phyloP scores from a whole-genome alignment of 2,329 filamentous ascomycete genomes.

The Whalleya microplaca region DNA sequence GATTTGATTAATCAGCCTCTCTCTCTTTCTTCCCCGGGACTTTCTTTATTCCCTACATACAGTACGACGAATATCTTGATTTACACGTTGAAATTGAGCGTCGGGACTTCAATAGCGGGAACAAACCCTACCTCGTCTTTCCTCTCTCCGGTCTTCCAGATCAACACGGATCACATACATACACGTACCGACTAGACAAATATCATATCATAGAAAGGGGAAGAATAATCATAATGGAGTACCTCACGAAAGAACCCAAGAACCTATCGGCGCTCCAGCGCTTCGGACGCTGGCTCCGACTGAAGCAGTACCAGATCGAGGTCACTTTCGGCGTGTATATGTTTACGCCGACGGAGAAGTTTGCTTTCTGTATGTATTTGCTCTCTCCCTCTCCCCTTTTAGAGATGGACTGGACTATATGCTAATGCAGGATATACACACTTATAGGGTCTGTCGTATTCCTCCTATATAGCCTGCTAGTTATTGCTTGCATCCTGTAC shows the following conservation, averaged over 20 bases:
- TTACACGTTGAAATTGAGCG: no score
- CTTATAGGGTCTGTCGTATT: constrained; percentile 85
- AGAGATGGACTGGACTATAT: background rate
- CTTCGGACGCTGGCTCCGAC: constrained; percentile 82
- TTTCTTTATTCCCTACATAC: no score
- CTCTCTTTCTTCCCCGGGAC: no score
- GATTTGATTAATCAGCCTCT: no score
- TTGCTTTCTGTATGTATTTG: constrained; percentile 82
- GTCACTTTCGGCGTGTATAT: constrained; percentile 97
- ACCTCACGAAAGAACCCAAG: constrained; percentile 34
- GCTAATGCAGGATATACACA: background rate
- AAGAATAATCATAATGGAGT: constrained; percentile 40
- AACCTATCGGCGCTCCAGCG: constrained; percentile 45
- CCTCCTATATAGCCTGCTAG: constrained; percentile 82
- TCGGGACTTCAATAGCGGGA: no score
- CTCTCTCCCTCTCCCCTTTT: background rate
- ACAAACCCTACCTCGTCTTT: no score
- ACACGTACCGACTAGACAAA: background rate
- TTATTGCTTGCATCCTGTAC: constrained; percentile 87
- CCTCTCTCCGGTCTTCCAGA: no score
- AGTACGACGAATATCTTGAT: no score
- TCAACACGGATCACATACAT: no score
- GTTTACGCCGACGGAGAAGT: constrained; percentile 94
- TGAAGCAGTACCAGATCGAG: constrained; percentile 98
- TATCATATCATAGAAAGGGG: constrained; percentile 3